Percentiles rank a stretch among this genome's conserved stretches.
phyloP scores from a whole-genome alignment of 1,139 yeast species.

The Sugiyamaella pinicola region DNA sequence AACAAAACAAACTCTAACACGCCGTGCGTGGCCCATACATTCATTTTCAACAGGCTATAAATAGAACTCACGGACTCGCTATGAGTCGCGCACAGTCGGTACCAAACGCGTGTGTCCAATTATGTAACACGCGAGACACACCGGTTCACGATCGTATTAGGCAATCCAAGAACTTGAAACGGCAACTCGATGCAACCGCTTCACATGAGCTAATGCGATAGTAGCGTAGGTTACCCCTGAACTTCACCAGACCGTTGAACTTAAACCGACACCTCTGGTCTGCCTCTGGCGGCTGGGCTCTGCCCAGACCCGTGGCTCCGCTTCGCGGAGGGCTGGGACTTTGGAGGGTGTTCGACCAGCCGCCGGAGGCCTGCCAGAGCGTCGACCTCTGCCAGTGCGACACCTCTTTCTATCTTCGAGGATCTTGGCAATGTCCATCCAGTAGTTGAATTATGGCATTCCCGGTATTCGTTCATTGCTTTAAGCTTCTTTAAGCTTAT shows the following conservation, averaged over 20 bases:
- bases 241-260: not conserved
- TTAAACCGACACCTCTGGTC: not conserved
- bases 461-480: constrained; percentile 9
- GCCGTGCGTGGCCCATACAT: too few species aligned
- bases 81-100: not conserved
- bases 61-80: not conserved
- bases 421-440: constrained; percentile 12
- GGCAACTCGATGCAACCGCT: not conserved
- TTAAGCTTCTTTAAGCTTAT: too few species aligned
- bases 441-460: constrained; percentile 14
- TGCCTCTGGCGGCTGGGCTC: not conserved
- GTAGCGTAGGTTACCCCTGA: constrained; percentile 1
- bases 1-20: too few species aligned
- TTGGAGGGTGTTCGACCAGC: not conserved
- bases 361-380: too few species aligned
- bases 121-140: not conserved
- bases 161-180: constrained; percentile 1
- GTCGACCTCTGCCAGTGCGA: not conserved
- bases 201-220: not conserved
- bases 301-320: not conserved
- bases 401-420: constrained; percentile 17
- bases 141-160: not conserved
- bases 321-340: not conserved
- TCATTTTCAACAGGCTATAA: too few species aligned
- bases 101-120: not conserved